phyloP scores from a whole-genome alignment of 2,329 filamentous ascomycete genomes.

The Apiospora phragmitis region DNA sequence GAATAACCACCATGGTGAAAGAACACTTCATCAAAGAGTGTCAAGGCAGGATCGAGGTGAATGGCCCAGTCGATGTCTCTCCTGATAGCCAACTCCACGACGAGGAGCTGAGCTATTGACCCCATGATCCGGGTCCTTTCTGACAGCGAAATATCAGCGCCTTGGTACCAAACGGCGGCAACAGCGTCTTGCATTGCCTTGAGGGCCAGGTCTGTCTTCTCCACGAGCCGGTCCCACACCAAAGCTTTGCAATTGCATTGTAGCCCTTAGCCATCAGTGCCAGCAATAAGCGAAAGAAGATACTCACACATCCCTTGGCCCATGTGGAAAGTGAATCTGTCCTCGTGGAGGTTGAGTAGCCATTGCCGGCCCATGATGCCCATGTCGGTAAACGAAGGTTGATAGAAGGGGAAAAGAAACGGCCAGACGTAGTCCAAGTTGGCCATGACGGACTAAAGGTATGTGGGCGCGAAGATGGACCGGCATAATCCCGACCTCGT shows the following conservation, averaged over 20 bases:
- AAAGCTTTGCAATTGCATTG: not conserved
- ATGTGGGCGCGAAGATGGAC: not conserved
- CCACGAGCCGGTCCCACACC: not conserved
- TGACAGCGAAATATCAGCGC: not conserved
- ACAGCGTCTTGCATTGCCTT: not conserved
- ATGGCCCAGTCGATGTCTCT: not conserved
- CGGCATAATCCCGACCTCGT: not conserved
- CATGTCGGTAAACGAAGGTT: constrained; percentile 48
- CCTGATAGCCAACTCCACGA: not conserved
- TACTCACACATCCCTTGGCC: constrained; percentile 58
- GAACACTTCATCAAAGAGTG: not conserved
- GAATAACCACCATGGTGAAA: not conserved
- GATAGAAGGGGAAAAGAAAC: constrained; percentile 64
- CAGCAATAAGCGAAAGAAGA: constrained; percentile 47
- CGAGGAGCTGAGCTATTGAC: not conserved
- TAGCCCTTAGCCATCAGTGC: not conserved
- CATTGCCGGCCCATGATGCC: constrained; percentile 48
- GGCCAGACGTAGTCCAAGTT: constrained; percentile 65
- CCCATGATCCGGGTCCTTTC: not conserved
- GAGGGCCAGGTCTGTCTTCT: not conserved
- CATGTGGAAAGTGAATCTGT: constrained; percentile 58
- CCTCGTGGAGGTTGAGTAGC: constrained; percentile 58
- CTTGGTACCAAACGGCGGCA: not conserved
- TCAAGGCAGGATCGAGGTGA: not conserved
- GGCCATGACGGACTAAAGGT: constrained; percentile 47